A percentile compares a stretch with the other conserved stretches of the same genome.
Conservation (phyloP, 2,329 filamentous ascomycete species). For the Fusarium irregulare region DNA sequence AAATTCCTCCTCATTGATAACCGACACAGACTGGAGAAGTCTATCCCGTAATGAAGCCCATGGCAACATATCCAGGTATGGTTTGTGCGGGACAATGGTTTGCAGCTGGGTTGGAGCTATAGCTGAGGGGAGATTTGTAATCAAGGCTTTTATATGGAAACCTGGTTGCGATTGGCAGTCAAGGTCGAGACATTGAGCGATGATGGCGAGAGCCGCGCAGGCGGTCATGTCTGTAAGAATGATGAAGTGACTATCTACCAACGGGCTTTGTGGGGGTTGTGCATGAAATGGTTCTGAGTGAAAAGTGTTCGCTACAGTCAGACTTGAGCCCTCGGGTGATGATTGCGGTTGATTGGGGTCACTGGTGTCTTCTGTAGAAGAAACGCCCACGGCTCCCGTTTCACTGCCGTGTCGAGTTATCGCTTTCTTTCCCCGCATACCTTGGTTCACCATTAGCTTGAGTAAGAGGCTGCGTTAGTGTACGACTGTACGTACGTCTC, state of each 20-base stretch:
- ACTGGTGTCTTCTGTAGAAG: background rate
- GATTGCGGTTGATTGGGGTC: background rate
- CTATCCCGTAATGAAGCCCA: conserved; percentile 22
- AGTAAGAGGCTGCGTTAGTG: fast-evolving
- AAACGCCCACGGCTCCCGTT: fast-evolving
- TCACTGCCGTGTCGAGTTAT: fast-evolving
- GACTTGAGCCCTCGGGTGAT: background rate
- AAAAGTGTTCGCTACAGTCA: background rate
- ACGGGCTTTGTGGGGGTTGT: background rate
- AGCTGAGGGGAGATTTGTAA: background rate
- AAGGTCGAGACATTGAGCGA: conserved; percentile 6
- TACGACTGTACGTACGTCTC: conserved; percentile 14
- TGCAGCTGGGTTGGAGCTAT: conserved; percentile 21
- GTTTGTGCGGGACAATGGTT: conserved; percentile 7
- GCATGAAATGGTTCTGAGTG: background rate
- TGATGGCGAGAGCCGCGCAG: background rate
- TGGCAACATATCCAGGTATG: conserved; percentile 29
- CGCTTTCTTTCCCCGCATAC: background rate
- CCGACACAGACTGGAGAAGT: conserved; percentile 12
- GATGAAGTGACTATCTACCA: conserved; percentile 7
- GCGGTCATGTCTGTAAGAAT: conserved; percentile 13
- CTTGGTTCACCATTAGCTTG: background rate
- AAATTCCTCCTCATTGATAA: conserved; percentile 16
- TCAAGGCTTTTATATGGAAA: background rate
- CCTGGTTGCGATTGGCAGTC: background rate